Base-by-base conservation (phyloP, 805 yeast genomes). In the Kodamaea laetipori region DNA sequence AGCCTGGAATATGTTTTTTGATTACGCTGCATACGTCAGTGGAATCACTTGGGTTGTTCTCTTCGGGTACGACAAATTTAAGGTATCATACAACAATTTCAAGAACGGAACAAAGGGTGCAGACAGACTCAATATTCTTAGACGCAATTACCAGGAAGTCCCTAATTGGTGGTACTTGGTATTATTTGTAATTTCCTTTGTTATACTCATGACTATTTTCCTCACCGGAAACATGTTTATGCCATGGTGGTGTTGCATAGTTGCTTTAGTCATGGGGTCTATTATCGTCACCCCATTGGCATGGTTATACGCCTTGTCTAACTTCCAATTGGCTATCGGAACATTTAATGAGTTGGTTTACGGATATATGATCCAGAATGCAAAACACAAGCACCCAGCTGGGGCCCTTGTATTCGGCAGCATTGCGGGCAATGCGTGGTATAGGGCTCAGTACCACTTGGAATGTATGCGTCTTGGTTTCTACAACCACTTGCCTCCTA, bases 401-500 rank as follows among this genome's bases (percentile, higher is more conserved):
- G 74, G 78, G 4, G 79, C 78, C 3, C 57, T 73, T 1, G 64
- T 74, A 3, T 76, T 73, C 51, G 78, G 78, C 4, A 71, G 78
- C 7, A 60, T 76, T n/a, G 75, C 80, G 0, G 81, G 80, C 1
- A 73, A 76, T 52, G 76, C 78, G 2, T 60, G 60, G 60, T 60
- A 58, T 41, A 51, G 80, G 25, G 77, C 80, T 0, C 79, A 76
- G 49, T 73, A 56, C 44, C 59, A 58, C 45, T 48, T 61, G 45
- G 41, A 53, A 39, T 55, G 57, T 53, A 70, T 73, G 63, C 73
- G 76, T 49, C 59, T 77, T 4, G 83, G 81, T 1, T 75, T 76
- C 49, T 78, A 78, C 59, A 76, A 73, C 56, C 73, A 73, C 48
- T 53, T 78, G 11, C 80, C 82, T 0, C 83, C 83, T 1, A 66